Conservation (phyloP, 2,329 filamentous ascomycete species). For the Diplodia seriata region DNA sequence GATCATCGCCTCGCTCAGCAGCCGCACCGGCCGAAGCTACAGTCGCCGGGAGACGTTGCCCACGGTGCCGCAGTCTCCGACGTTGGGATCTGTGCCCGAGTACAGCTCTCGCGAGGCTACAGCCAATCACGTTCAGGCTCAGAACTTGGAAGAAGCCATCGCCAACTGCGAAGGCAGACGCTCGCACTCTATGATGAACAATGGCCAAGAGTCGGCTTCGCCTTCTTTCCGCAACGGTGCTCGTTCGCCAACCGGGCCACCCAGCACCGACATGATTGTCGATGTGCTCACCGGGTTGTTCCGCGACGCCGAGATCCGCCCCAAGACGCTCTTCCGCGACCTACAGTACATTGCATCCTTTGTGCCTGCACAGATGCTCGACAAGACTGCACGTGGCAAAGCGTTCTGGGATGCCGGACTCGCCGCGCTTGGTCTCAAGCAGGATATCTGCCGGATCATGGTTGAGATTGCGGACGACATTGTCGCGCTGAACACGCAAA, state of each 20-base stretch:
- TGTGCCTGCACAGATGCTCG: slow-evolving; percentile 63
- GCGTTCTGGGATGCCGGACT: slow-evolving; percentile 91
- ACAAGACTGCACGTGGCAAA: slow-evolving; percentile 68
- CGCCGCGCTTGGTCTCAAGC: slow-evolving; percentile 86
- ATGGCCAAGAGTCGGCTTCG: slow-evolving; percentile 35
- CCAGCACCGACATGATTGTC: slow-evolving; percentile 53
- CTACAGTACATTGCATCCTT: slow-evolving; percentile 66
- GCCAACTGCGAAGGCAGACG: slow-evolving; percentile 74
- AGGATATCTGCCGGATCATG: slow-evolving; percentile 85
- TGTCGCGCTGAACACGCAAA: slow-evolving; percentile 71
- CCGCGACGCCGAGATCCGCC: slow-evolving; percentile 53
- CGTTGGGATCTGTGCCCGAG: slow-evolving; percentile 53
- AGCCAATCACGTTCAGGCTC: slow-evolving; percentile 51
- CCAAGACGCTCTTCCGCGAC: slow-evolving; percentile 57
- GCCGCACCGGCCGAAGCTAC: slow-evolving; percentile 57
- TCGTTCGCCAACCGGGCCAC: slow-evolving; percentile 48
- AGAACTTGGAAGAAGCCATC: slow-evolving; percentile 69
- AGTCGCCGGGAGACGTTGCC: slow-evolving; percentile 50
- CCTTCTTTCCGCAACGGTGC: slow-evolving; percentile 37
- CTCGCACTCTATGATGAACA: slow-evolving; percentile 60
- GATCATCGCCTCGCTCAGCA: slow-evolving; percentile 75
- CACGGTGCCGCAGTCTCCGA: slow-evolving; percentile 54
- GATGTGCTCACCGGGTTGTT: slow-evolving; percentile 54
- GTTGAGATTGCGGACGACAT: slow-evolving; percentile 76
- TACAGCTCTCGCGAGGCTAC: slow-evolving; percentile 53